Conservation (phyloP, 768 basidiomycete genomes). For the Piloderma croceum region DNA sequence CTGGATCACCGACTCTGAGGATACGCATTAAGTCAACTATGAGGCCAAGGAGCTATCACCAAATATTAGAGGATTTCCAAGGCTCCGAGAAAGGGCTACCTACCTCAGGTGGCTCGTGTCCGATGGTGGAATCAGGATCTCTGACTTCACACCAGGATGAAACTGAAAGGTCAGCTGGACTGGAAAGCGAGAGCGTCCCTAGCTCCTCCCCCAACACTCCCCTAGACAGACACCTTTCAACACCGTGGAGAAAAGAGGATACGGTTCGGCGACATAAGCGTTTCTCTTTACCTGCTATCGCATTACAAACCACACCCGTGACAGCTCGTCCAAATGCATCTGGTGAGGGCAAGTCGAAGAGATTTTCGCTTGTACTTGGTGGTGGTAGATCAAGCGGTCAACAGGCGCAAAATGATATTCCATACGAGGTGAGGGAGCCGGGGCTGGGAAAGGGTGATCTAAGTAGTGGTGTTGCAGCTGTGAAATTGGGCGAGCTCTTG, state of each 20-base stretch:
- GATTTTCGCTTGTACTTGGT: slow-evolving; percentile 60
- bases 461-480: slow-evolving; percentile 45
- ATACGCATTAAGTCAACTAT: slow-evolving; percentile 27
- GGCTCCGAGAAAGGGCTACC: slow-evolving; percentile 25
- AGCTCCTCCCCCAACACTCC: slow-evolving; percentile 13
- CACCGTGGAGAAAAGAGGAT: slow-evolving; percentile 42
- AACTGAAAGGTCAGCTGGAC: background rate
- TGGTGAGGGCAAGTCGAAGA: slow-evolving; percentile 35
- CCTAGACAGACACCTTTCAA: slow-evolving; percentile 3
- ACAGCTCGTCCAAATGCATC: slow-evolving; percentile 45
- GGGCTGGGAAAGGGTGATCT: slow-evolving; percentile 22
- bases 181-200: background rate
- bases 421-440: slow-evolving; percentile 4
- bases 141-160: background rate
- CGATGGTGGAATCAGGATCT: too few species aligned
- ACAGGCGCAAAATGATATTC: slow-evolving; percentile 1
- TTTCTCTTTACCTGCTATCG: slow-evolving; percentile 74
- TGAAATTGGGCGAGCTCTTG: slow-evolving; percentile 50
- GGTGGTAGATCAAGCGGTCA: slow-evolving; percentile 14
- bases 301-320: slow-evolving; percentile 66
- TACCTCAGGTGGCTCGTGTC: too few species aligned
- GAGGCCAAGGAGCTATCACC: slow-evolving; percentile 59
- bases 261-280: slow-evolving; percentile 60
- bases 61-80: slow-evolving; percentile 61
- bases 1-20: slow-evolving; percentile 10